These are phyloP conservation scores for Ustilago shanxiensis DNA, from an alignment of 1,284 basidiomycete genomes.

Conservation along the genomic window DNA sequence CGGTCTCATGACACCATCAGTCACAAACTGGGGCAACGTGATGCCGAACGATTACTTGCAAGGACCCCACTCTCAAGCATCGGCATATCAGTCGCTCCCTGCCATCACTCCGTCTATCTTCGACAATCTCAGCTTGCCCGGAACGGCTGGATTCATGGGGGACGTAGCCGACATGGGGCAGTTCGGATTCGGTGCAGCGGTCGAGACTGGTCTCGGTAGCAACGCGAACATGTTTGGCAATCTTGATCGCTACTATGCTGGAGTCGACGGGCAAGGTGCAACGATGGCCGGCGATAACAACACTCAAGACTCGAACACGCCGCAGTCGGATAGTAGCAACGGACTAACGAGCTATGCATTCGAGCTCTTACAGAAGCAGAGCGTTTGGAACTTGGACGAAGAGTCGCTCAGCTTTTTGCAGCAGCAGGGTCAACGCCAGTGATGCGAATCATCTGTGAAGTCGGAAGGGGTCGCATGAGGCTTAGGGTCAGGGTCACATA, in stretches of 20 bases:
- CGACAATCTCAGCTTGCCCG: slow-evolving; percentile 33
- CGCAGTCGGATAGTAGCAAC: slow-evolving; percentile 36
- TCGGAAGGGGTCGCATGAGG: not conserved
- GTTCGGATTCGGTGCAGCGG: slow-evolving; percentile 8
- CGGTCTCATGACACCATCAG: slow-evolving; percentile 39
- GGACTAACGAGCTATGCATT: slow-evolving; percentile 43
- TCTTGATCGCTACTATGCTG: slow-evolving; percentile 19
- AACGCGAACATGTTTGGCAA: slow-evolving; percentile 16
- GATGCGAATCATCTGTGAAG: not conserved
- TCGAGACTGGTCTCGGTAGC: not conserved
- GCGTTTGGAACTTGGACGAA: slow-evolving; percentile 47
- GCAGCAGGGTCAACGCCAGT: slow-evolving; percentile 16
- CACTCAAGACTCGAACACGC: slow-evolving; percentile 6
- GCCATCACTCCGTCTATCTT: slow-evolving; percentile 45
- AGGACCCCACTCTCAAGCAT: slow-evolving; percentile 35
- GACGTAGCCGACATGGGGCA: slow-evolving; percentile 14
- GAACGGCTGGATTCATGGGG: slow-evolving; percentile 19
- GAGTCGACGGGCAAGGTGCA: not conserved
- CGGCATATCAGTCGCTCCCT: slow-evolving; percentile 20
- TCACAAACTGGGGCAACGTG: slow-evolving; percentile 16
- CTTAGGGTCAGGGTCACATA: not conserved
- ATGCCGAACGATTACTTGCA: slow-evolving; percentile 26
- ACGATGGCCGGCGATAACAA: not conserved
- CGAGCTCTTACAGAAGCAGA: slow-evolving; percentile 49
- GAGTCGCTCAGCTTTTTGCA: slow-evolving; percentile 43